Base-by-base conservation (phyloP, 495 filamentous ascomycete genomes). In the Aspergillus cavernicola region DNA sequence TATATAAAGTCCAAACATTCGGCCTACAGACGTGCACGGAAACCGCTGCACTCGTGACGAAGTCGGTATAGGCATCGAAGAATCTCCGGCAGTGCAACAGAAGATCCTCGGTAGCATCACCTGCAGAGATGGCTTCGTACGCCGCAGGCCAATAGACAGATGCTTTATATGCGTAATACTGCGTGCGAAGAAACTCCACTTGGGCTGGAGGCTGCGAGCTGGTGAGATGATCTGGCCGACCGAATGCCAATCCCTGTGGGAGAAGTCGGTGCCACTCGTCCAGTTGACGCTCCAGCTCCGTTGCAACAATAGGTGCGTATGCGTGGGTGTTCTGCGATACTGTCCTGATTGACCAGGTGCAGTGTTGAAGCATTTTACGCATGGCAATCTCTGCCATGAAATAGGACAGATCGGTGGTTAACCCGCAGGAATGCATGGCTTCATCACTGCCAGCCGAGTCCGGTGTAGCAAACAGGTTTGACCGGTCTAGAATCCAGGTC, bases 331-430 rank as follows among this genome's bases (percentile, higher is more conserved):
- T 31, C 2, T 20, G 32, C 1, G 19, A 1, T 10, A 37, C 13
- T 10, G n/a, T 24, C 9, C 37, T 35, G 1, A 37, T 43, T 0
- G 52, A 20, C 35, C 29, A 38, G 6, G 42, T 54, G 35, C 52
- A 54, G 13, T 41, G 42, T 6, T 47, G 42, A 7, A 54, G 52
- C 52, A 54, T 54, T 11, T 37, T 35, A 2, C 52, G 42, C 52
- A 54, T 54, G 1, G 52, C 52, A 9, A 54, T 48, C 23, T 54
- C 52, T 2, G 52, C 43, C 5, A 55, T 15, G 16, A 48, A 55
- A 28, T 55, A 55, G 19, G 52, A 45, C 20, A 23, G 23, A 16
- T 50, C 20, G 33, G 41, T 16, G 6, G 13, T 9, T 22, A 28
- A 4, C 4, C 4, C 9, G 24, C 9, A 28, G 24, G 24, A 28